These are phyloP conservation scores for Claviceps paspali DNA, from an alignment of 2,329 filamentous ascomycete species.

Conservation along the genomic window DNA sequence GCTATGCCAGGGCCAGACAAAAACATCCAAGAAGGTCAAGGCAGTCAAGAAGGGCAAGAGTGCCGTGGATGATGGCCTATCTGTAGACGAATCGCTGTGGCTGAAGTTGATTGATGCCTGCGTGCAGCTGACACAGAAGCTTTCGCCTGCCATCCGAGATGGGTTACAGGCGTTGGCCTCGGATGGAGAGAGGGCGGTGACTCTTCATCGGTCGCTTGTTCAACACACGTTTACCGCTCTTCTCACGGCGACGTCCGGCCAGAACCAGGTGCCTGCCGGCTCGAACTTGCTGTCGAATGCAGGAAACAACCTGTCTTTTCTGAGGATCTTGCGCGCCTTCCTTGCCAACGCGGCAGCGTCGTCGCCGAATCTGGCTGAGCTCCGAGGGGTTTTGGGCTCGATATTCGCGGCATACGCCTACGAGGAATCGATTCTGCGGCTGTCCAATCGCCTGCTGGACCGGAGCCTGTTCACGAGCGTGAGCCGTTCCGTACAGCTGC, in stretches of 20 bases:
- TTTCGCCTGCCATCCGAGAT: conserved; percentile 39
- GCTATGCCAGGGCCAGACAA: conserved; percentile 80
- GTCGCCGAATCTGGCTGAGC: conserved; percentile 74
- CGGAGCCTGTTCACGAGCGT: conserved; percentile 81
- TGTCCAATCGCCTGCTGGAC: conserved; percentile 77
- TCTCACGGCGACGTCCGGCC: conserved; percentile 55
- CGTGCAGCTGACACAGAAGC: conserved; percentile 47
- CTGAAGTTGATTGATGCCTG: conserved; percentile 43
- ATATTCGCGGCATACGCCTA: conserved; percentile 95
- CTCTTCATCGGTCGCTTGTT: conserved; percentile 60
- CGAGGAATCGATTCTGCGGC: conserved; percentile 72
- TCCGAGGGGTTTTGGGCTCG: conserved; percentile 69
- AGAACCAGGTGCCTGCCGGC: conserved; percentile 17
- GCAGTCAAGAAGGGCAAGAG: conserved; percentile 36
- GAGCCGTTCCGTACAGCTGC: conserved; percentile 53
- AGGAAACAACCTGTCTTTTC: conserved; percentile 57
- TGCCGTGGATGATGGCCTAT: conserved; percentile 27
- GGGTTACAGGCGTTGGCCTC: conserved; percentile 18
- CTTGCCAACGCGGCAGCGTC: conserved; percentile 65
- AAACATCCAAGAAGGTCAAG: conserved; percentile 33
- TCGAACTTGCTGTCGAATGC: conserved; percentile 22
- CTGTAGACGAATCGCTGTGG: conserved; percentile 42
- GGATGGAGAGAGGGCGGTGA: conserved; percentile 46
- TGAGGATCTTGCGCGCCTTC: conserved; percentile 79
- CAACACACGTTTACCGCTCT: conserved; percentile 85